These are phyloP conservation scores for Fraxinus paxiana DNA, from an alignment of 305 asterid species.

Conservation along the genomic window DNA sequence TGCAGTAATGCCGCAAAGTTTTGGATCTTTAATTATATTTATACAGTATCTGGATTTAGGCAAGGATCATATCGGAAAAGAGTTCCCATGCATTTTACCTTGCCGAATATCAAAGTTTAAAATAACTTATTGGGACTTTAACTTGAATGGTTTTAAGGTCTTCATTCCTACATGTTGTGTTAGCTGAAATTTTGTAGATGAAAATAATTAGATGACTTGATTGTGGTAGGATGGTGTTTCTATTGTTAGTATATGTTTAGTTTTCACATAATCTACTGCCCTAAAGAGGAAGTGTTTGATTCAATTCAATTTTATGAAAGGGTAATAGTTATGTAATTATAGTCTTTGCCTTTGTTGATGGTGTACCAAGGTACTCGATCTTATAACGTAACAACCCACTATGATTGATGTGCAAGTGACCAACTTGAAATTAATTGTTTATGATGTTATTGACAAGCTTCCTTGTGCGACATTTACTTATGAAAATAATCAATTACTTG, in stretches of 20 bases:
- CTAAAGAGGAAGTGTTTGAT: background rate
- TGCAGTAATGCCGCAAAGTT: background rate
- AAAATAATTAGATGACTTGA: background rate
- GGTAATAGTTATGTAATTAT: background rate
- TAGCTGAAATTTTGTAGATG: background rate
- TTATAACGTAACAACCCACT: background rate
- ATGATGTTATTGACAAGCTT: background rate
- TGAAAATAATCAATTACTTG: background rate
- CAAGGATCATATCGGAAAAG: constrained; percentile 86
- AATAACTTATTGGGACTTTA: background rate
- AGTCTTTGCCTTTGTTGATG: background rate
- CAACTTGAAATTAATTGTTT: background rate
- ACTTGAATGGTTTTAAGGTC: background rate
- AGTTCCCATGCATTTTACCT: constrained; percentile 97
- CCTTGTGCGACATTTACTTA: background rate
- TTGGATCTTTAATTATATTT: background rate
- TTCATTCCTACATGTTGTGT: background rate
- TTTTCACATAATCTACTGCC: background rate
- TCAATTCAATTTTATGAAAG: background rate
- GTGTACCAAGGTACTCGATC: background rate
- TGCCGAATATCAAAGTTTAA: constrained; percentile 77
- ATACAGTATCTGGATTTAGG: constrained; percentile 36
- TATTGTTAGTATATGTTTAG: background rate
- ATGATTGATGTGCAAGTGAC: background rate
- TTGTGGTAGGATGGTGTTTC: background rate